phyloP scores from a whole-genome alignment of 306 rosid genomes.

The Citrullus amarus region DNA sequence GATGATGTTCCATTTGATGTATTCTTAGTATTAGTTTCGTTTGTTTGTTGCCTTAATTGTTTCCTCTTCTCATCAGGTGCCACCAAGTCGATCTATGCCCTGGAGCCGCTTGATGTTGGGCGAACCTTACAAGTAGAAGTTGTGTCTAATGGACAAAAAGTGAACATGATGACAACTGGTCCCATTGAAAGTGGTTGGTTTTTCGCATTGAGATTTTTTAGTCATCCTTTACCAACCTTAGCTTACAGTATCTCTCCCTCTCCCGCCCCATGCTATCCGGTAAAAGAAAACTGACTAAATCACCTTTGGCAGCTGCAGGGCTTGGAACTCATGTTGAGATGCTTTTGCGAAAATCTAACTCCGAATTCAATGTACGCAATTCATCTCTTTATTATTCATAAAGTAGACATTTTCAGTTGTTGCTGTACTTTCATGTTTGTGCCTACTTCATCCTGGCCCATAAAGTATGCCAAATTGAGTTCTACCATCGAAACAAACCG shows the following conservation, averaged over 20 bases:
- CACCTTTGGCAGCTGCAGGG: conserved; percentile 52
- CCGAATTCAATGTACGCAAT: conserved; percentile 69
- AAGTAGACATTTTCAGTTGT: too few species aligned
- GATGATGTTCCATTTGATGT: background rate
- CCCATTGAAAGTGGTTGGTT: conserved; percentile 75
- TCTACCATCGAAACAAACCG: background rate
- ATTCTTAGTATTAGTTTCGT: background rate
- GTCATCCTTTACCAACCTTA: background rate
- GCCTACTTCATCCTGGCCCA: background rate
- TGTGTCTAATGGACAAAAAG: conserved; percentile 45
- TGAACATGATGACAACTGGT: conserved; percentile 41
- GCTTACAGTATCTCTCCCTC: background rate
- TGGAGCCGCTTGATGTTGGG: conserved; percentile 90
- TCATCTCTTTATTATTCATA: background rate
- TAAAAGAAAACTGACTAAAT: conserved; percentile 23
- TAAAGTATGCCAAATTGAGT: background rate
- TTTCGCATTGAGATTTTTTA: conserved; percentile 9
- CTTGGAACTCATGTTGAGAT: conserved; percentile 56
- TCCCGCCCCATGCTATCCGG: background rate
- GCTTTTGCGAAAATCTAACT: conserved; percentile 64
- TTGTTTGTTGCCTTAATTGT: background rate
- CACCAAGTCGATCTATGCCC: conserved; percentile 51
- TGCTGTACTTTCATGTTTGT: background rate
- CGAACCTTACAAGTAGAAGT: conserved; percentile 75
- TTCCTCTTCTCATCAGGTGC: conserved; percentile 47